Conservation (phyloP, 345 rosid genomes). For the Syzygium aromaticum region DNA sequence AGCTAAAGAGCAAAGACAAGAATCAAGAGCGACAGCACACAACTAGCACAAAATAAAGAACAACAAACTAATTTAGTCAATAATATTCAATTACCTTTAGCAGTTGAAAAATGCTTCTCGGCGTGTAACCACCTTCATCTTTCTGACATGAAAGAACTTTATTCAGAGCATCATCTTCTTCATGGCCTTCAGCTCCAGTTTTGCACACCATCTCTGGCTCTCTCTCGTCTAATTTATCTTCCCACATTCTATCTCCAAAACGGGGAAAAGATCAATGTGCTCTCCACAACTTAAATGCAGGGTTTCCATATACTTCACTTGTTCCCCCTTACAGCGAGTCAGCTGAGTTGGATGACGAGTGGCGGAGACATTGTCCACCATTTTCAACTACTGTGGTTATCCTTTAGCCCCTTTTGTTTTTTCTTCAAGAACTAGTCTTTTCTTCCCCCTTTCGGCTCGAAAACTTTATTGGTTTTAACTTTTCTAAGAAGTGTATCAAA, state of each 20-base stretch:
- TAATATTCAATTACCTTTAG: not conserved
- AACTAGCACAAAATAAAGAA: not conserved
- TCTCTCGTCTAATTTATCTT: not conserved
- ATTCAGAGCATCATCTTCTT: not conserved
- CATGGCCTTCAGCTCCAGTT: not conserved
- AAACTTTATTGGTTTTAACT: not conserved
- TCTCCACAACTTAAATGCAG: not conserved
- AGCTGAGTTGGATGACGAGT: not conserved
- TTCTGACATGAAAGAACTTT: not conserved
- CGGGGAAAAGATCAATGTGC: not conserved
- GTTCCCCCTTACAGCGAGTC: not conserved
- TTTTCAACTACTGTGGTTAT: not conserved
- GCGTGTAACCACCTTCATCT: not conserved
- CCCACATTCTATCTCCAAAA: not conserved
- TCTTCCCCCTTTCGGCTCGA: not conserved
- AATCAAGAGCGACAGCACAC: not conserved
- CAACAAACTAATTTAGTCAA: not conserved
- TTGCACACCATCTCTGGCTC: not conserved
- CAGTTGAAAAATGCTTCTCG: not conserved
- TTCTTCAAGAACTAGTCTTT: not conserved
- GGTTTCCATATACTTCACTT: not conserved
- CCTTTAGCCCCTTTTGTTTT: not conserved
- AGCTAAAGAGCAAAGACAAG: not conserved
- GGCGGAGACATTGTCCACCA: not conserved
- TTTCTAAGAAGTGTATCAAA: not conserved